Evolutionary conservation across 306 rosid genomes (phyloP), one percentile per base, ranked within the genome.

Genomic region (Cicer arietinum): DNA sequence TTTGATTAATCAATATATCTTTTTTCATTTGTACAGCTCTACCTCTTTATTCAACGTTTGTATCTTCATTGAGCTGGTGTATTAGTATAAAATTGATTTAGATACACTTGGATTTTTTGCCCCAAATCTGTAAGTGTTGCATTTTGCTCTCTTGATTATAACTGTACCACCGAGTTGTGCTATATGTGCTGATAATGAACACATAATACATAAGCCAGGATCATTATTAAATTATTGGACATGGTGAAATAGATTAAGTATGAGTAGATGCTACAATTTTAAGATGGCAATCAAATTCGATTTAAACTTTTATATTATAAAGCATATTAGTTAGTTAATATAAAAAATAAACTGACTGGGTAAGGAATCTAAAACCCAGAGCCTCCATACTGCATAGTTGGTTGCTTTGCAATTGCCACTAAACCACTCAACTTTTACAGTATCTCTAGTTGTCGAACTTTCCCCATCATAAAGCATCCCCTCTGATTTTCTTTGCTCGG

Each of bases 21-120:
- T 58, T 75, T 75, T 75, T 25, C 74, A 37, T 81, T 46, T 57
- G 71, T 77, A 74, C 68, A 44, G 81, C 37, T 69, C 42, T 20
- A 10, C 45, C 25, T 65, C 3, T 13, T 67, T 57, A 52, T 68
- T 46, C 76, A 30, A 22, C 47, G 12, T 62, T 47, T 47, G 59
- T 30, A 67, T 39, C 64, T 18, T 64, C 48, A 52, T 35, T 35
- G 63, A 44, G 69, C 60, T 9, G 10, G 35, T 56, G 56, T 71
- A 52, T 50, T 11, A 43, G 63, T 52, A 12, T 57, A 44, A 43
- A 42, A 43, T 67, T 71, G 9, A 73, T 64, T 71, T 60, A 10
- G 5, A 12, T 48, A 42, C 41, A 67, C 22, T 39, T 65, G 10
- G 66, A 7, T 57, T 56, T 72, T 67, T 73, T 80, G 57, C 10